Evolutionary conservation across 495 filamentous ascomycete species (phyloP).

Genomic region (Neurospora tetrasperma): DNA sequence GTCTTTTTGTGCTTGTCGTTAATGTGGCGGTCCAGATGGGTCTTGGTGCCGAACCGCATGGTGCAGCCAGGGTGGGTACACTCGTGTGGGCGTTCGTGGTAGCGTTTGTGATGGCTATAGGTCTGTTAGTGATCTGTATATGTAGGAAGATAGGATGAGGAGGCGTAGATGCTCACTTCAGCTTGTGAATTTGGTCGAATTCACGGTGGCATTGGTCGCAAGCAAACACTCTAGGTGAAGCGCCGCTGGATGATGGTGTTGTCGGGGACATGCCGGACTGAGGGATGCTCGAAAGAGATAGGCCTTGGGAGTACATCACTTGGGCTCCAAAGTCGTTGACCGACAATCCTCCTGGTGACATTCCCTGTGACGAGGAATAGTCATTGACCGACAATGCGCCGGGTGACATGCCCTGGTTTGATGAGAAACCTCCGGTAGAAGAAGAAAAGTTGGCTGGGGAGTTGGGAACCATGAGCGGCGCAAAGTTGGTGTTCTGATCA

Average conservation of each 20-base stretch:
- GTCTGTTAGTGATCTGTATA: not conserved
- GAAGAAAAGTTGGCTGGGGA: not conserved
- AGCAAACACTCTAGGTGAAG: conserved; percentile 20
- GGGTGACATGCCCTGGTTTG: conserved; percentile 13
- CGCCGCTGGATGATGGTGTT: conserved; percentile 13
- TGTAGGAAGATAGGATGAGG: not conserved
- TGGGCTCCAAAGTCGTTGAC: not conserved
- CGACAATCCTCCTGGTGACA: not conserved
- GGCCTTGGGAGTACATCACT: not conserved
- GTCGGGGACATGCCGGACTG: not conserved
- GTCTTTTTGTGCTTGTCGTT: conserved; percentile 41
- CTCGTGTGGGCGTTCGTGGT: conserved; percentile 37
- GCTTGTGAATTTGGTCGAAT: conserved; percentile 38
- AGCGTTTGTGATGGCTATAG: conserved; percentile 36
- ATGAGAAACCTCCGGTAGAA: conserved; percentile 5
- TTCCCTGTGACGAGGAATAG: not conserved
- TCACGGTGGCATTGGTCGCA: conserved; percentile 34
- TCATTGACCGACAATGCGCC: not conserved
- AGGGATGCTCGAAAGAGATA: not conserved
- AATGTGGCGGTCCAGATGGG: conserved; percentile 41
- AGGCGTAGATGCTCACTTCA: conserved; percentile 27
- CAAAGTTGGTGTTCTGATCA: not conserved
- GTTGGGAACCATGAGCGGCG: not conserved
- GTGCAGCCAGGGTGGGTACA: conserved; percentile 31
- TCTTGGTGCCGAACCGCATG: conserved; percentile 41